Percentiles rank a stretch among this genome's conserved stretches.
Conservation (phyloP, 805 yeast genomes). For the Debaryomyces prosopidis region DNA sequence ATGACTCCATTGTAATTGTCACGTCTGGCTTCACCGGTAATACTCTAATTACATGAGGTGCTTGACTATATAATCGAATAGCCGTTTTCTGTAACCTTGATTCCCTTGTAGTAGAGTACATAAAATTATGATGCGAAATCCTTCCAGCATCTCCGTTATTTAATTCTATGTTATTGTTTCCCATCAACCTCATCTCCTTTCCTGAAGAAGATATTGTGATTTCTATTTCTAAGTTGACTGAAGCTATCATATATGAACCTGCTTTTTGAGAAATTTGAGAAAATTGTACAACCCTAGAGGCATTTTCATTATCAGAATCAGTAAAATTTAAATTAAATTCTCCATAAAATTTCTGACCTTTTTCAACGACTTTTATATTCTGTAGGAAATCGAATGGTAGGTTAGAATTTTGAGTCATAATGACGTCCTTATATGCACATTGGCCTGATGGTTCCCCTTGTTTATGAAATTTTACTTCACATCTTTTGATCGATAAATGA, state of each 20-base stretch:
- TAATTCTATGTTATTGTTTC: background rate
- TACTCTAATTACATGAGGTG: conserved; percentile 14
- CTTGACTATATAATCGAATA: conserved; percentile 1
- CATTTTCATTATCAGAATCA: background rate
- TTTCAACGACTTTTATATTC: background rate
- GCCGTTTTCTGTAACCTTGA: background rate
- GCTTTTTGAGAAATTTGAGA: conserved; percentile 18
- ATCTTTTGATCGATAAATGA: background rate
- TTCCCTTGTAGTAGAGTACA: background rate
- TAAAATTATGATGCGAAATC: background rate
- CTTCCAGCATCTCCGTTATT: background rate
- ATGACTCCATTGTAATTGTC: conserved; percentile 7
- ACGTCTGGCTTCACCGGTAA: conserved; percentile 29
- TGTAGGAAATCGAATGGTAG: conserved; percentile 8
- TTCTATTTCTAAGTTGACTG: conserved; percentile 12
- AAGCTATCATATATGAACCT: conserved; percentile 22
- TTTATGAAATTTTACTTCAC: background rate
- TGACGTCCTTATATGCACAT: background rate
- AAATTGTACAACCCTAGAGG: conserved; percentile 19
- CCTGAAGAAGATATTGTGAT: conserved; percentile 3
- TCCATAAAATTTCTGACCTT: background rate
- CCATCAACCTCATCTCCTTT: background rate
- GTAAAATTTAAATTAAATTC: conserved; percentile 6
- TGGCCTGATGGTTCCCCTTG: background rate
- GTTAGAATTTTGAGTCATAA: background rate